Percentiles rank a stretch among this genome's conserved stretches.
Evolutionary conservation across 768 basidiomycete species (phyloP).

Genomic region (Russula brevipes): DNA sequence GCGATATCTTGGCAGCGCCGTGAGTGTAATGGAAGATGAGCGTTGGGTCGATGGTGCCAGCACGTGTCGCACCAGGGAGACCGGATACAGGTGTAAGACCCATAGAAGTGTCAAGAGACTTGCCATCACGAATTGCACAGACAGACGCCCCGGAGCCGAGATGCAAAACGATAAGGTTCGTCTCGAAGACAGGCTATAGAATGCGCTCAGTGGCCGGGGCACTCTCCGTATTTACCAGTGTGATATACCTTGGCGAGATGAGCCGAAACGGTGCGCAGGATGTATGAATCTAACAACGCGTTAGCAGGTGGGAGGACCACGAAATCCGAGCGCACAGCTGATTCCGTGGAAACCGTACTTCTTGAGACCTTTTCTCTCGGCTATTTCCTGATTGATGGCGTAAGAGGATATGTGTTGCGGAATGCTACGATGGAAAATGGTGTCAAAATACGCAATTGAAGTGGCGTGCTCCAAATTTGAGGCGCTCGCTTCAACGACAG

Average conservation of each 20-base stretch:
- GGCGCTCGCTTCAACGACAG: constrained; percentile 58
- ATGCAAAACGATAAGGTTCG: too few species aligned
- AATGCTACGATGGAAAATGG: constrained; percentile 75
- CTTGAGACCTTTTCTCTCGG: constrained; percentile 60
- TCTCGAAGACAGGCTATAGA: too few species aligned
- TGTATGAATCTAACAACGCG: neutral
- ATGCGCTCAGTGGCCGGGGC: too few species aligned
- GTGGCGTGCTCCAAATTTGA: constrained; percentile 57
- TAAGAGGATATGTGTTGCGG: constrained; percentile 75
- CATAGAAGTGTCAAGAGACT: constrained; percentile 73
- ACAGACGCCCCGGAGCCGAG: too few species aligned
- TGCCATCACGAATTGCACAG: too few species aligned
- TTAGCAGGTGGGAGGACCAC: neutral
- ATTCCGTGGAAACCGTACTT: constrained; percentile 94
- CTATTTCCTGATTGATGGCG: constrained; percentile 61
- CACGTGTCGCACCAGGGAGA: constrained; percentile 82
- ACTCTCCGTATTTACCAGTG: too few species aligned
- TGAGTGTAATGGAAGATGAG: constrained; percentile 82
- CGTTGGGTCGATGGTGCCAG: constrained; percentile 77
- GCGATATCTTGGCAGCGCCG: constrained; percentile 46
- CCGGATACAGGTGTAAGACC: constrained; percentile 83
- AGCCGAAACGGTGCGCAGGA: neutral
- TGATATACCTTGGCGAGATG: neutral
- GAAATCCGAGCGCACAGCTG: constrained; percentile 45
- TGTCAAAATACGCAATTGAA: constrained; percentile 85